Evolutionary conservation across 768 basidiomycete species (phyloP), one percentile per base, ranked within the genome.

Genomic region (Leccinum boreale): DNA sequence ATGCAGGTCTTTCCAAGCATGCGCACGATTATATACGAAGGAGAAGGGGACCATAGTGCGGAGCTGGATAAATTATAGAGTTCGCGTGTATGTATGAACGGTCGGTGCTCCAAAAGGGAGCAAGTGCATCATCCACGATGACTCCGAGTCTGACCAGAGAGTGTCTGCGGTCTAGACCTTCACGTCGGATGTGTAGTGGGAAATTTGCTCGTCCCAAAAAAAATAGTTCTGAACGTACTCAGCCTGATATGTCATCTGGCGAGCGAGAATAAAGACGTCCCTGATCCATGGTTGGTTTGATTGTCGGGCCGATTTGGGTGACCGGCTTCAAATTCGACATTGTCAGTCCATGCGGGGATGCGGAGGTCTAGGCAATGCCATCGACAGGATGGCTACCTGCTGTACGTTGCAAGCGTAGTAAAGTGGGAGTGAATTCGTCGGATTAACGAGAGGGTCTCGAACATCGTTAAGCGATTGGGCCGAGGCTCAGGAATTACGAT

Each of bases 101-200:
- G 42, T 10, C 6, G 31, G 23, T 7, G 11, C 24, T 6, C 45
- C n/a, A 39, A 58, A 53, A 45, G 4, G n/a, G 33, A 26, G 19
- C 14, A 21, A 44, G 19, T 26, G 23, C 28, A 21, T 47, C 24
- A 23, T 47, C 26, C 44, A 46, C 8, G 21, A 31, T 14, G 11
- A 12, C 44, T 28, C n/a, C n/a, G n/a, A n/a, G n/a, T n/a, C 0
- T 53, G 6, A n/a, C 11, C 9, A 23, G 31, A 12, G 8, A 49
- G 14, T 8, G 12, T 6, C 5, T 24, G 9, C n/a, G 12, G 55
- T 67, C 65, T 50, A 57, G 64, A 54, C 62, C 65, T 47, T 47
- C 24, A 24, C 9, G 33, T 4, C 7, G 35, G 31, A 17, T 55
- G 14, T 39, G 36, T 19, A 33, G 48, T 11, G 45, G 10, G 54